Base-by-base conservation (phyloP, 805 yeast genomes). In the Blastobotrys terrestris region DNA sequence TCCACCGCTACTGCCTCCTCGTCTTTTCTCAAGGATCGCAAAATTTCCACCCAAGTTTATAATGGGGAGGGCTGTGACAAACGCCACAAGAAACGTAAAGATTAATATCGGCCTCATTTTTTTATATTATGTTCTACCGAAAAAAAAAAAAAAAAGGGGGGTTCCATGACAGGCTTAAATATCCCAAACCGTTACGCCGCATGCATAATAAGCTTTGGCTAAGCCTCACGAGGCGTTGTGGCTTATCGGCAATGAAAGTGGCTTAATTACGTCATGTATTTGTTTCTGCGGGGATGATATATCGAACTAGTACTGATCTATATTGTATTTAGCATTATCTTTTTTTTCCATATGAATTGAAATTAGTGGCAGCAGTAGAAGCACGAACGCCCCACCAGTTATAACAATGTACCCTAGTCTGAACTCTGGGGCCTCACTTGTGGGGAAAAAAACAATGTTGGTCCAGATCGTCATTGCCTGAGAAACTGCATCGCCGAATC, bases 401-500 rank as follows among this genome's bases (percentile, higher is more conserved):
- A 72, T 66, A 19, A 67, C 63, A 44, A 69, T 71, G 53, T 70
- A 73, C 4, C 77, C 77, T 8, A 57, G 53, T 44, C 61, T 67
- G 64, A 74, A 74, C 53, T 67, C 54, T 2, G 77, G 77, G 2
- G 74, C 71, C 14, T 68, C 52, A 8, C 59, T 60, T 0, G 77
- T 73, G 5, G 77, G 77, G 55, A 63, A 74, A 53, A 72, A 72
- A 2, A 64, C 77, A 52, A 74, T 72, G 53, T 72, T 74, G 14
- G 77, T 73, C 73, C 77, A 74, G 48, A 74, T 69, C 50, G 72
- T 74, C 64, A 73, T 71, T 7, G 76, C 75, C 52, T 74, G 76
- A 5, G 77, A 74, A 2, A 68, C 63, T 8, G 71, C 69, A 50
- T 68, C 69, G 44, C 67, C 63, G 49, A 56, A 64, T 1, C 69